phyloP scores from a whole-genome alignment of 306 rosid genomes.

The Astragalus glycyphyllos region DNA sequence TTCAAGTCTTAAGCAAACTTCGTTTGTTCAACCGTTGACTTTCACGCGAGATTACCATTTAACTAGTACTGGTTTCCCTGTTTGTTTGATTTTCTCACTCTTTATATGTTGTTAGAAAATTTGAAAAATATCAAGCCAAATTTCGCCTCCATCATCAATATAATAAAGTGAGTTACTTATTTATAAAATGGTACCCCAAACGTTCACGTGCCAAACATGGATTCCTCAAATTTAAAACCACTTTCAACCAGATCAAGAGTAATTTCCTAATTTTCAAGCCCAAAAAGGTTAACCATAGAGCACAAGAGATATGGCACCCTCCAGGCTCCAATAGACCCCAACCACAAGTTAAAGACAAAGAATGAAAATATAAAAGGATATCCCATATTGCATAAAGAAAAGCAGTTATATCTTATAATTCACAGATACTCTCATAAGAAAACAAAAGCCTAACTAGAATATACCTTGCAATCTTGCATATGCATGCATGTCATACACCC shows the following conservation, averaged over 20 bases:
- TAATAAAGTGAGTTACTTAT: too few relatives aligned
- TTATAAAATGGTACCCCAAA: too few relatives aligned
- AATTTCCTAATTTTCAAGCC: background rate
- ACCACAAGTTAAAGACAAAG: conserved; percentile 8
- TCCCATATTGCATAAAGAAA: conserved; percentile 8
- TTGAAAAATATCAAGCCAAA: too few relatives aligned
- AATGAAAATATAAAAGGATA: conserved; percentile 32
- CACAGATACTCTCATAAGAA: conserved; percentile 24
- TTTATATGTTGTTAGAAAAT: too few relatives aligned
- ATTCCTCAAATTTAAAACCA: too few relatives aligned
- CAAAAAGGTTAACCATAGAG: background rate
- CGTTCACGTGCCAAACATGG: too few relatives aligned
- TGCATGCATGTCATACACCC: conserved; percentile 32
- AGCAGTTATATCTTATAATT: conserved; percentile 15
- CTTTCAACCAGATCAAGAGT: background rate
- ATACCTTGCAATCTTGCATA: conserved; percentile 32
- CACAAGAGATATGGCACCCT: conserved; percentile 11
- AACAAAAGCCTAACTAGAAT: conserved; percentile 31
- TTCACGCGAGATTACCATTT: too few relatives aligned
- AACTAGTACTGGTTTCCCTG: too few relatives aligned
- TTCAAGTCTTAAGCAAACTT: too few relatives aligned
- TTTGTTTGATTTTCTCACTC: too few relatives aligned
- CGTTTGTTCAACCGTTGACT: too few relatives aligned
- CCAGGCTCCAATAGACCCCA: background rate
- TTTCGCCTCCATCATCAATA: too few relatives aligned